Base-by-base conservation (phyloP, 2,329 filamentous ascomycete species). In the Paramyrothecium sp. region DNA sequence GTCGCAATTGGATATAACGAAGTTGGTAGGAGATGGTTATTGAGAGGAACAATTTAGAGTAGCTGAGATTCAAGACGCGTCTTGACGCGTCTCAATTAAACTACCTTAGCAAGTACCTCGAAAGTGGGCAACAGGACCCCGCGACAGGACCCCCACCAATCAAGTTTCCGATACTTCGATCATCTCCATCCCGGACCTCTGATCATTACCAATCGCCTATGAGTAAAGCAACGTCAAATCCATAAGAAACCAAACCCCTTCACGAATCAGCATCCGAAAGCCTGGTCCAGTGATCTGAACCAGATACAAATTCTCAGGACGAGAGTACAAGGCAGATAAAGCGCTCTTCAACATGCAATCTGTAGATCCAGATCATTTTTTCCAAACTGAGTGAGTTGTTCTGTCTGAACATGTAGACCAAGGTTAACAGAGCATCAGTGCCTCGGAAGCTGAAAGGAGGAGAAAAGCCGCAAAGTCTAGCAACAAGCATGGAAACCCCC, bases 401-500 rank as follows among this genome's bases (percentile, higher is more conserved):
- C 57, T 16, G 51, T 19, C 19, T 19, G 26, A 51, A n/a, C 12
- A 3, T 44, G 3, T 44, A 41, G n/a, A 48, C 26, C 30, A 13
- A 60, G 61, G 13, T 19, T 44, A 19, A 44, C 38, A 44, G 13
- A 16, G 38, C 8, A 4, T 17, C 57, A 85, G 82, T 67, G 81
- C 81, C 19, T 74, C 78, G 3, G 78, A 81, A 60, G 77, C 75
- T 48, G 74, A 76, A 61, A 71, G 75, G 33, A 71, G 76, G 58
- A 78, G 92, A 61, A 91, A 90, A 71, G 85, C 87, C 21, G 84
- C 86, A 64, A 91, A 90, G 71, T 77, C 86, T 8, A 75, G 73
- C 60, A 99, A 98, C 76, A 89, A 88, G 61, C 83, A 90, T 80
- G 95, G 95, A 69, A 82, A 87, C 59, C 95, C 94, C 3, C 86